Evolutionary conservation across 176 grass and related monocot genomes (phyloP).

Genomic region (Oryza officinalis): DNA sequence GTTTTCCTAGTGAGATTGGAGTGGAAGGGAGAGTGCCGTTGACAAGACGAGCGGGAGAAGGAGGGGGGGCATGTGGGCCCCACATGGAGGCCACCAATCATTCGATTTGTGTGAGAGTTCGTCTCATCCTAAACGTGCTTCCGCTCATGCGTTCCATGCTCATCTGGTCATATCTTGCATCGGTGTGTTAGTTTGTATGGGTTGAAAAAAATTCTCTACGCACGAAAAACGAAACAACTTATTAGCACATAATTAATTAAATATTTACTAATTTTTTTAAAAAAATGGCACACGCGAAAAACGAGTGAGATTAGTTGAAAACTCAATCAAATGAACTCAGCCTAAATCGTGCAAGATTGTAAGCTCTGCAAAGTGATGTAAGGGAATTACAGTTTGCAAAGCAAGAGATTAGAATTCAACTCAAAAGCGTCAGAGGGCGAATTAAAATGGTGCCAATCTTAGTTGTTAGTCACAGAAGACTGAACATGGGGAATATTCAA

Average conservation of each 20-base stretch:
- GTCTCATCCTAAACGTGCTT: neutral
- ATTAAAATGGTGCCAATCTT: neutral
- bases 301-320: no score
- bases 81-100: neutral
- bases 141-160: neutral
- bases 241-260: no score
- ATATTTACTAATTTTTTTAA: no score
- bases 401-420: neutral
- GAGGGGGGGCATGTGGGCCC: neutral
- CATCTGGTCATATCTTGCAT: neutral
- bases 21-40: neutral
- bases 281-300: no score
- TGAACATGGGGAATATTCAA: slow-evolving; percentile 10
- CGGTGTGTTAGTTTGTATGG: no score
- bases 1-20: neutral
- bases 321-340: no score
- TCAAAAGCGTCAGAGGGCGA: neutral
- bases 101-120: no score
- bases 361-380: neutral
- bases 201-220: no score
- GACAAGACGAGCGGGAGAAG: neutral
- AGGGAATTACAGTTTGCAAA: neutral
- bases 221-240: no score
- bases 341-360: neutral
- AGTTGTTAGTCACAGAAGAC: neutral